Percentiles rank a stretch among this genome's conserved stretches.
Evolutionary conservation across 2,329 filamentous ascomycete genomes (phyloP).

Genomic region (Curvularia lunata): DNA sequence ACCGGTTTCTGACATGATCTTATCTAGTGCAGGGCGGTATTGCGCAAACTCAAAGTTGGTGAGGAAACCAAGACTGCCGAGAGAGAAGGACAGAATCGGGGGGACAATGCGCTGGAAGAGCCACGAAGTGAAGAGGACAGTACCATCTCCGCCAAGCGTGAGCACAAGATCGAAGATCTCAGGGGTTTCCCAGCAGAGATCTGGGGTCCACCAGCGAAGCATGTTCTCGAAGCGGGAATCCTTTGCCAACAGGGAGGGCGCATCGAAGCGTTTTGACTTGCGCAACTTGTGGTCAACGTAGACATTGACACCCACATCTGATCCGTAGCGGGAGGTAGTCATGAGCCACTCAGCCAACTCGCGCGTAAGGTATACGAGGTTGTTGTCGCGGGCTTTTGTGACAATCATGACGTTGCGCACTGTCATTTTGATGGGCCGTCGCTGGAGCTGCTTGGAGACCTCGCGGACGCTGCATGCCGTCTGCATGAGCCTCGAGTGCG

Average conservation of each 20-base stretch:
- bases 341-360: conserved; percentile 90
- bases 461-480: conserved; percentile 94
- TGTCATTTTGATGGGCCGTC: conserved; percentile 87
- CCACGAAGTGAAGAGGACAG: conserved; percentile 87
- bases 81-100: conserved; percentile 81
- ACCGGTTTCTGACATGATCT: conserved; percentile 89
- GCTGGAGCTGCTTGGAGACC: conserved; percentile 92
- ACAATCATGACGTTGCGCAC: conserved; percentile 98
- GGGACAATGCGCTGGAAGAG: conserved; percentile 90
- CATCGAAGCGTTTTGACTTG: conserved; percentile 85
- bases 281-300: conserved; percentile 97
- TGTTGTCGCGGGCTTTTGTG: conserved; percentile 95
- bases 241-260: conserved; percentile 71
- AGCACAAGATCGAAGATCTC: conserved; percentile 96
- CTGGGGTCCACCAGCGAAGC: conserved; percentile 95
- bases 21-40: conserved; percentile 85
- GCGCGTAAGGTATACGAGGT: conserved; percentile 84
- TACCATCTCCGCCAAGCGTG: conserved; percentile 85
- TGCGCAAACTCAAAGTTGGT: conserved; percentile 86
- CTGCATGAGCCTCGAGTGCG: conserved; percentile 91
- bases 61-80: conserved; percentile 86
- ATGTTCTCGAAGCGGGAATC: conserved; percentile 80
- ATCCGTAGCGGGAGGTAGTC: conserved; percentile 85
- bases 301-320: conserved; percentile 89
- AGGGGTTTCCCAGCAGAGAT: conserved; percentile 90